Percentiles rank a stretch among this genome's conserved stretches.
phyloP scores from a whole-genome alignment of 2,329 filamentous ascomycete species.

The Rhexocercosporidium sp. region DNA sequence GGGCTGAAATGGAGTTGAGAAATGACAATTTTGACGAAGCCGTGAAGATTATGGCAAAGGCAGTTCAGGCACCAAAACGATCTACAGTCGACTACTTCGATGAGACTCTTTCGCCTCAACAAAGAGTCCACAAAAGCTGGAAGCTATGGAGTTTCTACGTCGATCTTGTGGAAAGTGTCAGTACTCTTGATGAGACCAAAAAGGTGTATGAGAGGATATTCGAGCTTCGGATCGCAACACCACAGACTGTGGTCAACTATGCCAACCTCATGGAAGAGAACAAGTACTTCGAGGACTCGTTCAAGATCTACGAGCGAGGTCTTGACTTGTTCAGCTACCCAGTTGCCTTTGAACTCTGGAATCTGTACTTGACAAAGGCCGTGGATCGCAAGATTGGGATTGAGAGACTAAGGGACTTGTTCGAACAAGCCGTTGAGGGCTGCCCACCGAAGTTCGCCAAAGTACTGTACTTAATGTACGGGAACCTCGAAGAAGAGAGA shows the following conservation, averaged over 20 bases:
- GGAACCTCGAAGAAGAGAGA: constrained; percentile 93
- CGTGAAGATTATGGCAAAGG: constrained; percentile 95
- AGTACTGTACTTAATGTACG: constrained; percentile 96
- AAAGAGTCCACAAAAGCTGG: constrained; percentile 98
- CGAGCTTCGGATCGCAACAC: constrained; percentile 95
- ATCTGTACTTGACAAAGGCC: constrained; percentile 95
- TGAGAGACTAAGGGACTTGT: constrained; percentile 90
- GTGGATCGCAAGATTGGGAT: constrained; percentile 96
- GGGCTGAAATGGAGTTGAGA: constrained; percentile 97
- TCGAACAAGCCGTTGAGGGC: constrained; percentile 94
- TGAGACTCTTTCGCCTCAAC: constrained; percentile 89
- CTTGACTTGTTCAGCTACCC: constrained; percentile 98
- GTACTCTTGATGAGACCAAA: constrained; percentile 86
- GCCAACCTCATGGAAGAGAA: constrained; percentile 94
- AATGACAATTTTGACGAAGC: constrained; percentile 96
- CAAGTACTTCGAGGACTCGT: constrained; percentile 94
- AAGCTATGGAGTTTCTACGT: constrained; percentile 99
- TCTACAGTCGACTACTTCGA: constrained; percentile 99
- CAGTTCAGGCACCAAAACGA: constrained; percentile 92
- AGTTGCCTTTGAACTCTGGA: constrained; percentile 98
- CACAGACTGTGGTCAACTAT: constrained; percentile 98
- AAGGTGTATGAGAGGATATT: constrained; percentile 98
- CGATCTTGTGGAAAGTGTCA: constrained; percentile 93
- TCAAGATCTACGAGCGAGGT: constrained; percentile 96
- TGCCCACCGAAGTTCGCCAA: constrained; percentile 97